Conservation (phyloP, 768 basidiomycete species). For the Astraeus odoratus region DNA sequence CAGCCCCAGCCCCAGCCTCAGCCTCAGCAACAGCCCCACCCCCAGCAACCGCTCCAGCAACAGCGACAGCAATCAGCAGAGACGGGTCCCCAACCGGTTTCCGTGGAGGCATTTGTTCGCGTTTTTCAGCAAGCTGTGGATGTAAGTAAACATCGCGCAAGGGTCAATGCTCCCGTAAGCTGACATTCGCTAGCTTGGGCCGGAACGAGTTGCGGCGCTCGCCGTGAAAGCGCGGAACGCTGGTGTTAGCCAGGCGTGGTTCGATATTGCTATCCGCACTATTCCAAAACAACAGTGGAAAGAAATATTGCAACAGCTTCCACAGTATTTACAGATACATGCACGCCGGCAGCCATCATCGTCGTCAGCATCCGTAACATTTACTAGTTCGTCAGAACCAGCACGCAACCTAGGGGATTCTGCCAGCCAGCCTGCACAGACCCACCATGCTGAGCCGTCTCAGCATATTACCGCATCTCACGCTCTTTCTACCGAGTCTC, state of each 20-base stretch:
- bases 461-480: not conserved
- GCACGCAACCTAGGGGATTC: too few species aligned
- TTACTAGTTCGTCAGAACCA: not conserved
- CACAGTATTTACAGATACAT: not conserved
- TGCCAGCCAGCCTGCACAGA: not conserved
- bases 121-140: constrained; percentile 16
- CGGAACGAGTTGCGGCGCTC: constrained; percentile 8
- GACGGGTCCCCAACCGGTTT: not conserved
- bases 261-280: not conserved
- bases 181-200: constrained; percentile 14
- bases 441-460: not conserved
- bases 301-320: not conserved
- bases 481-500: not conserved
- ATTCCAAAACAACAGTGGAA: not conserved
- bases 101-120: constrained; percentile 14
- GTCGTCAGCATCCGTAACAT: not conserved
- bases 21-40: too few species aligned
- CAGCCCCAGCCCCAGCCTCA: too few species aligned
- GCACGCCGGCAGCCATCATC: not conserved
- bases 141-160: constrained; percentile 13
- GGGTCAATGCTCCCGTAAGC: not conserved
- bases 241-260: not conserved
- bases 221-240: too few species aligned
- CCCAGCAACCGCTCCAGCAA: not conserved
- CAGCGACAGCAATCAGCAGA: not conserved